Base-by-base conservation (phyloP, 169 alveolate genomes). In the Nephromyces sp. region DNA sequence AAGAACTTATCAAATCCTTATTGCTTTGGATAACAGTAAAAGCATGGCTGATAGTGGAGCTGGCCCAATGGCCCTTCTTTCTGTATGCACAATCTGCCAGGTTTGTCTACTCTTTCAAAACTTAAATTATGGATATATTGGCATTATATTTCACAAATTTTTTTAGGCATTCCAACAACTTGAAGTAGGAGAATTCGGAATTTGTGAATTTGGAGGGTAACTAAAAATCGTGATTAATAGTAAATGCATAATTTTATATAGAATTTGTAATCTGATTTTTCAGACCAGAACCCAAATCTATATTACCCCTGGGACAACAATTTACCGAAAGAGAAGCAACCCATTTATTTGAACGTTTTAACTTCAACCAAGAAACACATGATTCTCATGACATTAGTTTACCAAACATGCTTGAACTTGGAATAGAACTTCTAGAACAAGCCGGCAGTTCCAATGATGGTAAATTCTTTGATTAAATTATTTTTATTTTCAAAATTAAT, bases 1-100 rank as follows among this genome's bases (percentile, higher is more conserved):
- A 80, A 85, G 99, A 69, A 97, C 93, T 68, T 96, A 95, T 82
- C 93, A 95, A 67, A 89, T 95, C 34, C 84, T 94, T n/a, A 84
- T 95, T 68, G 95, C 96, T 57, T 87, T 93, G 52, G 98, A 95
- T 82, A 95, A 93, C 77, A 89, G 96, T 22, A 84, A 92, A 43
- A 87, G 95, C 35, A 95, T 93, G 98, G 86, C 84, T 85, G 90
- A 83, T 80, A 88, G 84, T 70, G 86, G 81, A 75, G 94, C 74
- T 87, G 97, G 72, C 77, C 83, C 87, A 72, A 88, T 73, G 87
- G 97, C 85, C 30, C 82, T 71, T 86, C 94, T 87, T 78, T 93
- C 86, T 32, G 86, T 79, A 76, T 88, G 24, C 70, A 90, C 57
- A 25, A 74, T 94, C 27, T 73, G 86, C 25, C 90, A 88, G 51